These are phyloP conservation scores for Diaporthe batatas DNA, from an alignment of 2,329 filamentous ascomycete genomes.

Conservation along the genomic window DNA sequence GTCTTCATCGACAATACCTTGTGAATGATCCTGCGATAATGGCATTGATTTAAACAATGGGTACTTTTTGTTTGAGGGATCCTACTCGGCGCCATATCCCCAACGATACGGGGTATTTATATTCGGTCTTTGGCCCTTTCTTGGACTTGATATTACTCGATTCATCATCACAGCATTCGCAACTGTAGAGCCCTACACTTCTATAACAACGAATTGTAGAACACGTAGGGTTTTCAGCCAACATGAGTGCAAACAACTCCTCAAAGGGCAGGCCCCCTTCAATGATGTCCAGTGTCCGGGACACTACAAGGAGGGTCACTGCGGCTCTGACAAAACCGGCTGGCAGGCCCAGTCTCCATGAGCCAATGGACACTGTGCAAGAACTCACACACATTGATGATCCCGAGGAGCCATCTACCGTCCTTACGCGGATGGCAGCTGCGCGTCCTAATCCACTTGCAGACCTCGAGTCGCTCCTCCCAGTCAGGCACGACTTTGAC, in stretches of 20 bases:
- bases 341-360: background rate
- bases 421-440: slow-evolving; percentile 3
- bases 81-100: accelerated
- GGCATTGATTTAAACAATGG: background rate
- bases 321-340: background rate
- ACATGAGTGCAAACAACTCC: background rate
- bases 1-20: background rate
- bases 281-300: background rate
- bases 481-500: background rate
- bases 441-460: background rate
- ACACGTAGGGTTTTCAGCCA: background rate
- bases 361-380: background rate
- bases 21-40: background rate
- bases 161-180: background rate
- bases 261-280: slow-evolving; percentile 2
- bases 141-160: too few relatives aligned
- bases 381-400: background rate
- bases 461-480: background rate
- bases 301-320: slow-evolving; percentile 1
- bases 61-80: background rate
- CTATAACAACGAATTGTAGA: background rate
- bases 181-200: background rate
- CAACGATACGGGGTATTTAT: background rate
- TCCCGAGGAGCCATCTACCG: background rate
- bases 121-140: too few relatives aligned